Base-by-base conservation (phyloP, 192 early-diverging fungal species). In the Phycomyces nitens region DNA sequence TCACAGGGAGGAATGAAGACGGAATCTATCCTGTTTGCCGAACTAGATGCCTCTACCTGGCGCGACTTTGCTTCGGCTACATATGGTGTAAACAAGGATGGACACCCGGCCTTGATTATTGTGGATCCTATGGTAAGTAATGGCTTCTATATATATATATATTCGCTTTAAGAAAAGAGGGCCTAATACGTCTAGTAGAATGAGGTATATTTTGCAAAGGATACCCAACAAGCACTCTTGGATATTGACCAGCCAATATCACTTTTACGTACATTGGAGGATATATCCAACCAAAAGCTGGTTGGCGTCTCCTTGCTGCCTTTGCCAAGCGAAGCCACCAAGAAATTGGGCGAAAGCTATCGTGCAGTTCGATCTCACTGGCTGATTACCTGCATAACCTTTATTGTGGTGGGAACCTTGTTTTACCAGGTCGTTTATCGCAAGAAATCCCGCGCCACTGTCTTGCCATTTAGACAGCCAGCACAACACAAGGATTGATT, bases 1-100 rank as follows among this genome's bases (percentile, higher is more conserved):
- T 20, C 34, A 27, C 54, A 71, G 8, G 42, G 59, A 18, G 49
- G 49, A 11, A 47, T 38, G 14, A 62, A 65, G 50, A 55, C 49
- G 2, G 59, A 58, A 10, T 22, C 42, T 12, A 74, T 85, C 54
- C 62, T 81, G 16, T 92, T 90, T 76, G 83, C 81, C 10, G 86
- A 83, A 75, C 64, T 90, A 52, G 82, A 89, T 68, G 77, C 74
- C 16, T 69, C 58, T 60, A 84, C 81, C 27, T 92, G 85, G 85
- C 67, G 70, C 8, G 67, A 82, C 29, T 90, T 87, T 67, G 64
- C 89, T 12, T 68, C 76, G 21, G 65, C 78, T 14, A 81, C 82
- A 40, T 87, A 82, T 68, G 73, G 73, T 29, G 67, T 73, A 23
- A 44, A 58, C 12, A 18, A 56, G 20, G 24, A 62, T 4, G 26